Base-by-base conservation (phyloP, 129 eudicot species). In the Lactuca sativa region DNA sequence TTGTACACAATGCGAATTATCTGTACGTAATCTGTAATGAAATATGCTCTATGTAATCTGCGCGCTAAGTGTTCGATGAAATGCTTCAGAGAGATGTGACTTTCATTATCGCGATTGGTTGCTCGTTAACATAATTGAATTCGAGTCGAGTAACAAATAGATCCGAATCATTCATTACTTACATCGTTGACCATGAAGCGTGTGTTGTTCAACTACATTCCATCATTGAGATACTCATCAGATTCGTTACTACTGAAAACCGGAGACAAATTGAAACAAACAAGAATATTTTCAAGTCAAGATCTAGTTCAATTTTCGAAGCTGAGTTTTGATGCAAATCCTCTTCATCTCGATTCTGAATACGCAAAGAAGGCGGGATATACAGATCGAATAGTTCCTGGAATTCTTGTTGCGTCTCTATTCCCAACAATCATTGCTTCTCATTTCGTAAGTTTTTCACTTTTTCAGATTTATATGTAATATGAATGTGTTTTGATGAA, bases 331-430 rank as follows among this genome's bases (percentile, higher is more conserved):
- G 99, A 93, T 43, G 76, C 60, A 38, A 93, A 93, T 75, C 97
- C 90, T 41, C 49, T 93, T 65, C 99, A 93, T 82, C 89, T 85
- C 34, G 93, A 90, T 74, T 40, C 81, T 16, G 87, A 84, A 43
- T 76, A 37, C 75, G 97, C 99, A 16, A 77, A 17, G 56, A 59
- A 76, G 63, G 95, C 92, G 25, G 97, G 97, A 7, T 90, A 78
- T 71, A 56, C 61, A 34, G 95, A 78, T 69, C 53, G 47, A 30
- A 53, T 88, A 3, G 97, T 90, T 66, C 99, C 91, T 31, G 99
- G 99, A 69, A 77, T 93, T 83, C 97, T 93, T 18, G 97, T 90
- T 36, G 88, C 97, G 33, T 77, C 99, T 56, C 14, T 93, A 49
- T 90, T 93, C 64, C 99, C 95, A 2, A 75, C 82, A 56, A 87